Evolutionary conservation across 768 basidiomycete genomes (phyloP), one percentile per base, ranked within the genome.

Genomic region (Pleurotus pulmonarius): DNA sequence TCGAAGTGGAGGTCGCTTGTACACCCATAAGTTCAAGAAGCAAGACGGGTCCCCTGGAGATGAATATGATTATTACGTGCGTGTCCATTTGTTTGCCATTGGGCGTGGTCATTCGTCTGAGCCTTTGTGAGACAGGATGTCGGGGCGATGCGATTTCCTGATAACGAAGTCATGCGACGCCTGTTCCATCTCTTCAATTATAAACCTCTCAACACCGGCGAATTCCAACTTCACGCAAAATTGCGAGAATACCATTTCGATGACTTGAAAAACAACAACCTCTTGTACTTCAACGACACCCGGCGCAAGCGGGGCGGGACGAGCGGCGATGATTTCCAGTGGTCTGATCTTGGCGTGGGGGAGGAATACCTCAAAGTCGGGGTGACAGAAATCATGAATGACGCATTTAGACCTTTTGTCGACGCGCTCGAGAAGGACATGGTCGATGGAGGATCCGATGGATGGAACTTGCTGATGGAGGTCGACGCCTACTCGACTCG

Each of bases 1-100:
- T 24, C 74, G 73, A 12, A 54, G 63, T 25, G 80, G 80, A 2
- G 81, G 81, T 24, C 73, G 77, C 15, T 63, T 79, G 41, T 74
- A 61, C 57, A 82, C 80, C 0, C 64, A 80, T 55, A 65, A 64
- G 8, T 81, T 82, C 60, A 39, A 11, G 3, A 41, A 52, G 18
- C 13, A 13, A 20, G 51, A 58, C 3, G 49, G 63, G 37, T 34
- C 64, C 56, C 15, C 53, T 38, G 62, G 57, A 2, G 51, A 52
- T 6, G 46, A 59, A 20, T 70, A 73, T 39, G 68, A 78, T 45
- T 75, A 77, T 60, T 75, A 65, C 39, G 72, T 74, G 15, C 54
- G 71, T 60, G 7, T 20, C 20, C 20, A 20, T 20, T 20, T 20
- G 20, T 20, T 20, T 20, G 20, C 20, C 20, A 1, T 20, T 20